phyloP scores from a whole-genome alignment of 371 early-diverging fungal genomes.

The Dinochytrium kinnereticum region DNA sequence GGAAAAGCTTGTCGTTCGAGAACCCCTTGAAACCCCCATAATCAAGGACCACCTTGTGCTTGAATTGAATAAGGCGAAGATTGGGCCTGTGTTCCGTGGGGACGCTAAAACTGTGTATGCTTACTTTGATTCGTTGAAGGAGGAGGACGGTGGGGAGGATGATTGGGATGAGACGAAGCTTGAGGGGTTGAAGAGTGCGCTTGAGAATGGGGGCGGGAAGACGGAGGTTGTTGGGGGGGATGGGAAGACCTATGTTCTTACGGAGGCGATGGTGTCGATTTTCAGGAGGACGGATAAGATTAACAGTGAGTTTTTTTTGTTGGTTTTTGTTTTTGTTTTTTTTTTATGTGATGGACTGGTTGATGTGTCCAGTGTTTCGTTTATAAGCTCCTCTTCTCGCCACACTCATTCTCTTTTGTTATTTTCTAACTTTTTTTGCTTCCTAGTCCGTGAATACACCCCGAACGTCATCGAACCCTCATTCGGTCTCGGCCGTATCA shows the following conservation, averaged over 20 bases:
- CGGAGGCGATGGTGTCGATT: slow-evolving; percentile 72
- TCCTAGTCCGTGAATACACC: slow-evolving; percentile 89
- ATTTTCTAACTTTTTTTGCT: background rate
- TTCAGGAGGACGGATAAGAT: slow-evolving; percentile 78
- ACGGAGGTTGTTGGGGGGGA: slow-evolving; percentile 64
- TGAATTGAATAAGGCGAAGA: slow-evolving; percentile 90
- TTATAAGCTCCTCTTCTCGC: background rate
- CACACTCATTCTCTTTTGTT: background rate
- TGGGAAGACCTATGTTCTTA: slow-evolving; percentile 74
- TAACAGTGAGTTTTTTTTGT: slow-evolving; percentile 60
- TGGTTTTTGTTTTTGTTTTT: background rate
- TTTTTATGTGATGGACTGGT: background rate
- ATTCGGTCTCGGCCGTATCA: slow-evolving; percentile 99
- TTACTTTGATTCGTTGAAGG: slow-evolving; percentile 64
- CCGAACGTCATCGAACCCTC: slow-evolving; percentile 99
- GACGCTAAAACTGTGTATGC: slow-evolving; percentile 89
- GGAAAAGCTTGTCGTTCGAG: slow-evolving; percentile 92
- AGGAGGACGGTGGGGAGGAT: slow-evolving; percentile 17
- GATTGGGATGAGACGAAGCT: slow-evolving; percentile 59
- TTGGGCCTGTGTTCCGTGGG: slow-evolving; percentile 93
- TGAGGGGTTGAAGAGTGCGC: slow-evolving; percentile 42
- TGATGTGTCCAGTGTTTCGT: no score
- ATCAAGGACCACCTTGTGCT: slow-evolving; percentile 78
- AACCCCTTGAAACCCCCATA: slow-evolving; percentile 84
- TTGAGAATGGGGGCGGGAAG: slow-evolving; percentile 48